A percentile compares a stretch with the other conserved stretches of the same genome.
Evolutionary conservation across 192 early-diverging fungal species (phyloP).

Genomic region (Coemansia sp.): DNA sequence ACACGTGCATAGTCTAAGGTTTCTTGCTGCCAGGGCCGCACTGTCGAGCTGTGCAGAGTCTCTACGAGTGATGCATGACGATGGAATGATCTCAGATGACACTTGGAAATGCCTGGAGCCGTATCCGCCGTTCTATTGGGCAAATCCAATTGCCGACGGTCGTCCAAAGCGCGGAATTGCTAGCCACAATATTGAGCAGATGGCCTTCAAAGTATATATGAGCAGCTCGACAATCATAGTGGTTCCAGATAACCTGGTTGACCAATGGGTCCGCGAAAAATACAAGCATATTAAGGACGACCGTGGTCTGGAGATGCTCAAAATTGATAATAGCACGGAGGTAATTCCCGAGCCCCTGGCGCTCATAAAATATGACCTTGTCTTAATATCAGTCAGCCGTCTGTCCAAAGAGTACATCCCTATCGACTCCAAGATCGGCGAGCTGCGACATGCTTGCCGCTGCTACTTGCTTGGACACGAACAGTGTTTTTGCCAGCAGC

Average conservation of each 20-base stretch:
- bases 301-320: slow-evolving; percentile 54
- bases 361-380: slow-evolving; percentile 67
- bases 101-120: slow-evolving; percentile 45
- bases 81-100: slow-evolving; percentile 44
- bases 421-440: slow-evolving; percentile 41
- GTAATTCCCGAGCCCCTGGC: slow-evolving; percentile 54
- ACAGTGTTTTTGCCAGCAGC: slow-evolving; percentile 15
- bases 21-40: slow-evolving; percentile 49
- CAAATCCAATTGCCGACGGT: slow-evolving; percentile 30
- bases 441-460: slow-evolving; percentile 47
- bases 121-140: slow-evolving; percentile 61
- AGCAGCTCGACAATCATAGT: slow-evolving; percentile 70
- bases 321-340: slow-evolving; percentile 50
- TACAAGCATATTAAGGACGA: slow-evolving; percentile 60
- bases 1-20: slow-evolving; percentile 35
- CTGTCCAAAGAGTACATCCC: slow-evolving; percentile 63
- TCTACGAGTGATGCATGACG: slow-evolving; percentile 42
- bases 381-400: slow-evolving; percentile 66
- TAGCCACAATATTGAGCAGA: slow-evolving; percentile 6
- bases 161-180: slow-evolving; percentile 15
- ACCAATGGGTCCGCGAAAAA: slow-evolving; percentile 77
- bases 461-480: slow-evolving; percentile 26
- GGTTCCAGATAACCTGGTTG: slow-evolving; percentile 73
- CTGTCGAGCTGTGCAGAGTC: slow-evolving; percentile 55
- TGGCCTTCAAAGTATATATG: slow-evolving; percentile 58